Base-by-base conservation (phyloP, 139 green algal genomes). In the Chloropicon primus region DNA sequence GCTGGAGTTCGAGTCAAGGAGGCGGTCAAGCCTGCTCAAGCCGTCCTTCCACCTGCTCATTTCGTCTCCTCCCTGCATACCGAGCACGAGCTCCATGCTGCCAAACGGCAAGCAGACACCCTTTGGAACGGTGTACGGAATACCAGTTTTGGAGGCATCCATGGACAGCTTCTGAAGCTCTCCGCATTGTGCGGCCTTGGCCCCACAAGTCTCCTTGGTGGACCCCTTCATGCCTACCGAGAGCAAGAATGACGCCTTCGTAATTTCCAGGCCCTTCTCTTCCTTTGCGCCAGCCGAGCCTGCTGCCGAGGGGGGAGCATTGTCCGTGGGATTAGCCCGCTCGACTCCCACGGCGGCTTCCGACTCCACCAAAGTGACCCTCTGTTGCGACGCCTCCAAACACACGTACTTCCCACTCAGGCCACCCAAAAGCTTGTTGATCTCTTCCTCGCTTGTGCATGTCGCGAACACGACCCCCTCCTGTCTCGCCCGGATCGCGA, bases 51-150 rank as follows among this genome's bases (percentile, higher is more conserved):
- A 62, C 41, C 17, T 5, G 41, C 41, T 17, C 41, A 5, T 62
- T 62, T 5, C 41, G 17, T 62, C 41, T 62, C 41, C 17, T 17
- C 10, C 10, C 41, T 62, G 41, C 26, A 85, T 83, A 26, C 81
- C 77, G 24, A 94, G 77, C 1, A 86, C 88, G 22, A 80, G 53
- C 29, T 97, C 91, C 89, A 99, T 93, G n/a, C 27, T 80, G 22
- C 95, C 95, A 85, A 96, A 99, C 0, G 95, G 95, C 53, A 99
- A 76, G 28, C 83, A 85, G 2, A 85, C 83, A 0, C 93, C 92
- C 0, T 74, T 71, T 1, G 93, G 86, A 0, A 88, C 85, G 2
- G 27, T 53, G 71, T 97, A 96, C 5, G 71, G 71, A 25, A n/a
- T n/a, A n/a, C n/a, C n/a, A n/a, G 71, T 21, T 25, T 3, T 21